A percentile compares a stretch with the other conserved stretches of the same genome.
These are phyloP conservation scores for Chaetoceros muelleri DNA, from an alignment of 108 stramenopile species.

Conservation along the genomic window DNA sequence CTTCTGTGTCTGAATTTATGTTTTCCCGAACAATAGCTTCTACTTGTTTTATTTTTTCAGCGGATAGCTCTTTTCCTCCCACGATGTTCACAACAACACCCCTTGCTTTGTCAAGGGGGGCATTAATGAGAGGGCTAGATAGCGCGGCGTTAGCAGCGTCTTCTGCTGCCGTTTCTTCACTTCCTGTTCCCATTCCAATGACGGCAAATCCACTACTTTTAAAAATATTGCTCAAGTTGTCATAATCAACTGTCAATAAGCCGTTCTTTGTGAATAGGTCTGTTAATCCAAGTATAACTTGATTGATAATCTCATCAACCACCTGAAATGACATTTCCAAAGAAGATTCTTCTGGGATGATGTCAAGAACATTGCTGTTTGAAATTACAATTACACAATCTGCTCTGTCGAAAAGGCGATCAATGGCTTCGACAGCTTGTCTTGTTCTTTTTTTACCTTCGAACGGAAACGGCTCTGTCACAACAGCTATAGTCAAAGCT, in stretches of 20 bases:
- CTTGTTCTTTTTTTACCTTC: slow-evolving; percentile 79
- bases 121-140: slow-evolving; percentile 77
- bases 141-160: slow-evolving; percentile 86
- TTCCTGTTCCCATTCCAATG: slow-evolving; percentile 87
- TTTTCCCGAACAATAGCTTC: slow-evolving; percentile 83
- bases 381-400: slow-evolving; percentile 89
- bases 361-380: slow-evolving; percentile 87
- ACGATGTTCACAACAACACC: slow-evolving; percentile 90
- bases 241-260: slow-evolving; percentile 88
- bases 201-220: slow-evolving; percentile 83
- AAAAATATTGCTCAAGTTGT: slow-evolving; percentile 85
- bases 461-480: slow-evolving; percentile 85
- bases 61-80: slow-evolving; percentile 72
- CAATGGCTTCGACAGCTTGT: slow-evolving; percentile 79
- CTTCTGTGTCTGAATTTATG: slow-evolving; percentile 86
- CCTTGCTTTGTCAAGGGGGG: slow-evolving; percentile 78
- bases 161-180: slow-evolving; percentile 70
- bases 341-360: slow-evolving; percentile 82
- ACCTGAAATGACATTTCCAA: slow-evolving; percentile 81
- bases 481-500: slow-evolving; percentile 75
- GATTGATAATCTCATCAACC: slow-evolving; percentile 85
- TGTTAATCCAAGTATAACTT: slow-evolving; percentile 85
- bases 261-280: slow-evolving; percentile 86
- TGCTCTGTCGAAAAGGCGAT: slow-evolving; percentile 50
- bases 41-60: slow-evolving; percentile 81